Conservation (phyloP, 768 basidiomycete species). For the Pisolithus tinctorius region DNA sequence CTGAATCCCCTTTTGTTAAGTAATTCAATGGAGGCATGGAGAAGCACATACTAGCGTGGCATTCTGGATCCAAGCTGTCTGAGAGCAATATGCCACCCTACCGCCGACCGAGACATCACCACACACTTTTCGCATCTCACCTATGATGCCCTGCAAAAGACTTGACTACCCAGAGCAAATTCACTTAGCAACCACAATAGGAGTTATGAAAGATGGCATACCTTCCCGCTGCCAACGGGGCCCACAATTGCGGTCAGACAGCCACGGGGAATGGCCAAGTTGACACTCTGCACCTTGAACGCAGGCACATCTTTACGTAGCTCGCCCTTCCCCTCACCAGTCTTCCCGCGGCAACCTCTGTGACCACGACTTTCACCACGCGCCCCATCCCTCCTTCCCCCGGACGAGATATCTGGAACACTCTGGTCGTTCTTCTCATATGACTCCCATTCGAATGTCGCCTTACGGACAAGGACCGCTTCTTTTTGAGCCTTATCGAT, state of each 20-base stretch:
- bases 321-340: conserved; percentile 7
- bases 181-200: neutral
- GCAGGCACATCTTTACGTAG: neutral
- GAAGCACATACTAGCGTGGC: conserved; percentile 39
- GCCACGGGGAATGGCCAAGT: conserved; percentile 50
- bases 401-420: neutral
- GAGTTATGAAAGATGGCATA: conserved; percentile 6
- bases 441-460: conserved; percentile 60
- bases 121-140: conserved; percentile 54
- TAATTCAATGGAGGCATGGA: neutral
- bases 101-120: conserved; percentile 59
- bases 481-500: conserved; percentile 40
- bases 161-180: conserved; percentile 33
- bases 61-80: conserved; percentile 76
- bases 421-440: conserved; percentile 7
- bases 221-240: conserved; percentile 62
- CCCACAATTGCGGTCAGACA: conserved; percentile 59
- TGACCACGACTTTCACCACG: neutral
- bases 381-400: neutral
- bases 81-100: conserved; percentile 60
- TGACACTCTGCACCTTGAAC: conserved; percentile 47
- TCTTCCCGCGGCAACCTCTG: neutral
- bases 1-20: conserved; percentile 19
- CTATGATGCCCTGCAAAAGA: conserved; percentile 55
- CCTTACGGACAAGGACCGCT: conserved; percentile 47